Evolutionary conservation across 192 early-diverging fungal species (phyloP), one percentile per base, ranked within the genome.

Genomic region (Coemansia aciculifera): DNA sequence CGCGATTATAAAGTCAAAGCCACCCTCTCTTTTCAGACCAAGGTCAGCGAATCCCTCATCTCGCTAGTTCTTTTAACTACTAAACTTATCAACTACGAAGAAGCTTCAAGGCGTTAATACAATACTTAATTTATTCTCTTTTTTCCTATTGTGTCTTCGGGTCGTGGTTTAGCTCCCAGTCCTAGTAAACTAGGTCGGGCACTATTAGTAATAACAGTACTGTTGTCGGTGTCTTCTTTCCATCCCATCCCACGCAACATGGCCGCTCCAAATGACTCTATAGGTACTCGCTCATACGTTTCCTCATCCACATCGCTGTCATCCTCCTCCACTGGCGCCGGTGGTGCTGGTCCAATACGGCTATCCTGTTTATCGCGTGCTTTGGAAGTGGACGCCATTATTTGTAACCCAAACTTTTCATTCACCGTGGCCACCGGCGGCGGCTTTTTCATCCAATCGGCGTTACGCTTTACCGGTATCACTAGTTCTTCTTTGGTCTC

Each of bases 191-290:
- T 85, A 15, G 92, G 90, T 70, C 94, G 83, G 3, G 29, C 17
- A 10, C 59, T 71, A 12, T 62, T 71, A 7, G 54, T 59, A 21
- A 46, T 69, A 46, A 77, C 31, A 49, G 84, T 64, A 61, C 44
- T 52, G 59, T 2, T 60, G 11, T 66, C 10, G 42, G 56, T 63
- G 76, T 67, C 44, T 52, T 48, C 87, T 44, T 86, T 88, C 93
- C 94, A 96, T 1, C 95, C 95, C 92, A 96, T 94, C 0, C 95
- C 95, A 13, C 93, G 84, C 56, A 97, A 74, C 65, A 96, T 78
- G 0, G 94, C 94, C 2, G 84, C 84, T 0, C 95, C 95, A 88
- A 97, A 97, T 54, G 90, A 88, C 57, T 96, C 93, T 1, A 97
- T 88, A 4, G 95, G 93, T 1, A 95, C 88, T 0, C 89, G 84